Base-by-base conservation (phyloP, 208 protist genomes). In the Trypanosoma avium region DNA sequence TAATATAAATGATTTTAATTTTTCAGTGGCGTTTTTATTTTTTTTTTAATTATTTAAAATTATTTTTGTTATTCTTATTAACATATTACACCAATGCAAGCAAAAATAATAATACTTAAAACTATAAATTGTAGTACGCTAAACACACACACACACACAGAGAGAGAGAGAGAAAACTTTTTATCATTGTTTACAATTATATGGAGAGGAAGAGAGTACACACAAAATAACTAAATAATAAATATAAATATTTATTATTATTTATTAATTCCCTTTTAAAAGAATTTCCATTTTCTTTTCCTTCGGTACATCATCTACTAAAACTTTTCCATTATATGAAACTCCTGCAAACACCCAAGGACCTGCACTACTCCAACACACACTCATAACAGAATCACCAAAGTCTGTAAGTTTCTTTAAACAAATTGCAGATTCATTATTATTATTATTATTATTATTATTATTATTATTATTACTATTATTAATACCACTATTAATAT, bases 281-380 rank as follows among this genome's bases (percentile, higher is more conserved):
- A 93, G 61, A 75, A 95, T 91, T 15, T 77, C 75, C 77, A 93
- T 82, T 73, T 94, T 93, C 29, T 82, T 88, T 29, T 92, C 82
- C 29, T 89, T 82, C 27, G 88, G 86, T 3, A 95, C 88, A 0
- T 68, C 77, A 66, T 94, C 82, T 0, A 97, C 79, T 3, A 97
- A 36, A 2, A 97, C 69, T 45, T 88, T 89, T 32, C 89, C 88
- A 53, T 92, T 92, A 65, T 79, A 93, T 3, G 89, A 94, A 10
- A 97, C 55, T n/a, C 83, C 82, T 9, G 82, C 87, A 77, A 87
- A 97, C 0, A 94, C 81, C 90, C 92, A 97, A 3, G 88, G 88
- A 15, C 77, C 80, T 24, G 45, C 68, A 50, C 72, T 79, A 36
- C 88, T 95, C 90, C 92, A 97, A 65, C 81, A 90, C 10, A 79